Base-by-base conservation (phyloP, 2,329 filamentous ascomycete genomes). In the Aspergillus spinulosporus region DNA sequence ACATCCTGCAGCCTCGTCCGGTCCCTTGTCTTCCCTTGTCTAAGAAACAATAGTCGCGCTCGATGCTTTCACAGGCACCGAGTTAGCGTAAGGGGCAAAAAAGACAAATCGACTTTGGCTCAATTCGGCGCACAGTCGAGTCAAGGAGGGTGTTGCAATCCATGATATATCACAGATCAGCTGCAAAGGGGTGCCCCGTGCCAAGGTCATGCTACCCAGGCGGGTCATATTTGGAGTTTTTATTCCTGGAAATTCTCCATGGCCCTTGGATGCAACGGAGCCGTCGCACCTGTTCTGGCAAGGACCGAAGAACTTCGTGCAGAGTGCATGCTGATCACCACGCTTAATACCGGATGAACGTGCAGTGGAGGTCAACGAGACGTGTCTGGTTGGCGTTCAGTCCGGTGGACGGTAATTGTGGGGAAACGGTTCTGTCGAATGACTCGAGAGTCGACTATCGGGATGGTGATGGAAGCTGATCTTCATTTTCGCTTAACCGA, bases 1-100 rank as follows among this genome's bases (percentile, higher is more conserved):
- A 45, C 60, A 62, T 62, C 28, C 40, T 56, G n/a, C n/a, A 29
- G 21, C 15, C 26, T 26, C 28, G 6, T 5, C 9, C 3, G 9
- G 21, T 21, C 21, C 6, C 15, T n/a, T 21, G 21, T 21, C 21
- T 21, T 21, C 21, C 9, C 12, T 46, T 5, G 12, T 7, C 4
- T 15, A n/a, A 36, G 40, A 3, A 49, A 40, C 15, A 36, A 15
- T 26, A 39, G 32, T 15, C 14, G 11, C 28, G 46, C 32, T 49
- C 46, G 31, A 34, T 34, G 31, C 9, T 36, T 32, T 37, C 12
- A 15, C 12, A n/a, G n/a, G 29, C 8, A 14, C 29, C 5, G 8
- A 31, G 28, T 12, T 12, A 15, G 5, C 8, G 14, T 5, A 40
- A 31, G 29, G 34, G 14, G n/a, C n/a, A 7, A 26, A 21, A 42